phyloP scores from a whole-genome alignment of 768 basidiomycete species.

The Tephrocybe sp. region DNA sequence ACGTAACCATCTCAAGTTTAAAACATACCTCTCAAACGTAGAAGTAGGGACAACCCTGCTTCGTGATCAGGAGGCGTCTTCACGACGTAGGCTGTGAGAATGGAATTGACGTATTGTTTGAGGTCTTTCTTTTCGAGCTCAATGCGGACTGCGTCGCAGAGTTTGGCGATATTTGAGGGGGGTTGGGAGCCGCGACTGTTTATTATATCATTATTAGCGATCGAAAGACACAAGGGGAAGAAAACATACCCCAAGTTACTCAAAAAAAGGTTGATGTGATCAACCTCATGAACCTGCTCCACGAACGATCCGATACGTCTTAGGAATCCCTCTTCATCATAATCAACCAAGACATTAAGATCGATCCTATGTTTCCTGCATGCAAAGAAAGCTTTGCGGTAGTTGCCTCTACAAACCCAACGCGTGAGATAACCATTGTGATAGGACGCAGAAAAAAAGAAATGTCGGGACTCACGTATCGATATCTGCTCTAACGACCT shows the following conservation, averaged over 20 bases:
- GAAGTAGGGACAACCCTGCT: slow-evolving; percentile 71
- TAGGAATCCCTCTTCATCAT: slow-evolving; percentile 70
- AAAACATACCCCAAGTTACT: slow-evolving; percentile 75
- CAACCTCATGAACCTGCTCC: slow-evolving; percentile 85
- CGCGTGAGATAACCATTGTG: no score
- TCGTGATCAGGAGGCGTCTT: slow-evolving; percentile 92
- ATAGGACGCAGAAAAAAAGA: no score
- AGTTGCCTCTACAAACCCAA: slow-evolving; percentile 76
- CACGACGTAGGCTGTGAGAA: slow-evolving; percentile 91
- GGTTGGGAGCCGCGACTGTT: slow-evolving; percentile 63
- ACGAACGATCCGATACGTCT: slow-evolving; percentile 64
- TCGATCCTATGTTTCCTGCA: slow-evolving; percentile 95
- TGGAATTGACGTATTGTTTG: slow-evolving; percentile 83
- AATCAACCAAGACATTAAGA: slow-evolving; percentile 83
- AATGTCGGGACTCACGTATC: slow-evolving; percentile 72
- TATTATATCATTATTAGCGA: neutral
- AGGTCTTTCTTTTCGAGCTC: slow-evolving; percentile 74
- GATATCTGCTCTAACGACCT: slow-evolving; percentile 76
- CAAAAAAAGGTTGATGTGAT: slow-evolving; percentile 91
- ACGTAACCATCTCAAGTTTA: neutral
- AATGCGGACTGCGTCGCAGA: slow-evolving; percentile 76
- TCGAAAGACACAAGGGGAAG: slow-evolving; percentile 3
- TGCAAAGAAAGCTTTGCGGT: slow-evolving; percentile 85
- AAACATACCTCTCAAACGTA: slow-evolving; percentile 70
- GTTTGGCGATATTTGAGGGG: slow-evolving; percentile 56